A percentile compares a stretch with the other conserved stretches of the same genome.
phyloP scores from a whole-genome alignment of 106 monocot genomes.

The Acanthochlamys bracteata region DNA sequence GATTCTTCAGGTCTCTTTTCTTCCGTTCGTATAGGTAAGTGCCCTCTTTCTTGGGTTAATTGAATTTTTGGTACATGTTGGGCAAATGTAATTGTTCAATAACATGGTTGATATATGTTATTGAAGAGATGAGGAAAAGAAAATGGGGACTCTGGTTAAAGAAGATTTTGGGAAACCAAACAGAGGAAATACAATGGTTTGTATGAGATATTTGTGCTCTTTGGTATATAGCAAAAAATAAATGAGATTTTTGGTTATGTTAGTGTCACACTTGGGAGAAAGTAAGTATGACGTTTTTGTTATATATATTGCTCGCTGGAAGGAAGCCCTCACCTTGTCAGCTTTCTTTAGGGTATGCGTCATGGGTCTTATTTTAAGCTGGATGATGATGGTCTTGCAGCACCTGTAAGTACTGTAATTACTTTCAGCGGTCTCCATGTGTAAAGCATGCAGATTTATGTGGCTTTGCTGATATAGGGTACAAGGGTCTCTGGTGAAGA shows the following conservation, averaged over 20 bases:
- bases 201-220: background rate
- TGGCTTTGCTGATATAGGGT: conserved; percentile 38
- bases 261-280: background rate
- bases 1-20: conserved; percentile 92
- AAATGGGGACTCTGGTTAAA: conserved; percentile 98
- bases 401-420: conserved; percentile 61
- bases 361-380: conserved; percentile 98
- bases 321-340: background rate
- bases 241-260: too few species aligned
- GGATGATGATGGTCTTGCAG: conserved; percentile 99
- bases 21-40: conserved; percentile 95
- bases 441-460: background rate
- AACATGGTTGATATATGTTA: background rate
- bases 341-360: conserved; percentile 66
- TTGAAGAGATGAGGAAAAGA: conserved; percentile 94
- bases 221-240: too few species aligned
- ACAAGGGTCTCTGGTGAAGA: conserved; percentile 99
- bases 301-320: background rate
- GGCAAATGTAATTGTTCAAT: background rate
- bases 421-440: too few species aligned
- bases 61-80: background rate
- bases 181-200: conserved; percentile 96
- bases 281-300: background rate
- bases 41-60: background rate
- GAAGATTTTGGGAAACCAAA: conserved; percentile 97